Conservation (phyloP, 768 basidiomycete species). For the Coprinellus aureogranulatus region DNA sequence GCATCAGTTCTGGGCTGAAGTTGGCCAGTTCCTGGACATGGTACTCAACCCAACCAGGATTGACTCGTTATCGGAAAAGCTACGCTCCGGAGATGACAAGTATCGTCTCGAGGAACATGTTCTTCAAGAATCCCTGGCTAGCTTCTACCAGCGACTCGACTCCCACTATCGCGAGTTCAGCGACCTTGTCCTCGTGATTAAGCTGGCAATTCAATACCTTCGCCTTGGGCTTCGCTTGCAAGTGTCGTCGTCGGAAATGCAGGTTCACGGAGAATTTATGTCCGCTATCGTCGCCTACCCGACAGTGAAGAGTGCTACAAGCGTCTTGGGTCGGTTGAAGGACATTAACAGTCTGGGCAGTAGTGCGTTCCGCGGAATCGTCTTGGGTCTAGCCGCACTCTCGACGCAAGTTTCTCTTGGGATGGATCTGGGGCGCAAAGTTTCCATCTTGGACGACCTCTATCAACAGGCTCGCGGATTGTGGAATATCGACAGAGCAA, state of each 20-base stretch:
- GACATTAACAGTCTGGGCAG: conserved; percentile 23
- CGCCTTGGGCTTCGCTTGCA: conserved; percentile 70
- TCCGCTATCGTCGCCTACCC: conserved; percentile 54
- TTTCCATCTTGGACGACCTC: conserved; percentile 41
- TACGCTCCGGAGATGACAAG: conserved; percentile 28
- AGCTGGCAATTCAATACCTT: conserved; percentile 61
- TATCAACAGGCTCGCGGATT: conserved; percentile 76
- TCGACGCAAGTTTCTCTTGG: conserved; percentile 44
- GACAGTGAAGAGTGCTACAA: conserved; percentile 33
- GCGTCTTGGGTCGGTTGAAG: background rate
- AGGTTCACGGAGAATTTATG: conserved; percentile 19
- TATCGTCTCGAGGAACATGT: conserved; percentile 59
- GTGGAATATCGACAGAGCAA: conserved; percentile 80
- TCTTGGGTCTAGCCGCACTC: conserved; percentile 50
- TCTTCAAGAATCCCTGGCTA: conserved; percentile 73
- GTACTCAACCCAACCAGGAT: conserved; percentile 38
- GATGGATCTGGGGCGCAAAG: conserved; percentile 25
- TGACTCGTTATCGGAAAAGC: conserved; percentile 37
- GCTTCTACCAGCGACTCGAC: conserved; percentile 73
- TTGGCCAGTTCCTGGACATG: conserved; percentile 55
- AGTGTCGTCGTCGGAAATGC: conserved; percentile 16
- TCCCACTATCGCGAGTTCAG: conserved; percentile 63
- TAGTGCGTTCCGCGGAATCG: conserved; percentile 38
- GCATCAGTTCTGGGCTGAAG: conserved; percentile 71
- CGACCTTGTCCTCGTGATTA: conserved; percentile 70